Evolutionary conservation across 2,329 filamentous ascomycete genomes (phyloP), one percentile per base, ranked within the genome.

Genomic region (Fusarium poae): DNA sequence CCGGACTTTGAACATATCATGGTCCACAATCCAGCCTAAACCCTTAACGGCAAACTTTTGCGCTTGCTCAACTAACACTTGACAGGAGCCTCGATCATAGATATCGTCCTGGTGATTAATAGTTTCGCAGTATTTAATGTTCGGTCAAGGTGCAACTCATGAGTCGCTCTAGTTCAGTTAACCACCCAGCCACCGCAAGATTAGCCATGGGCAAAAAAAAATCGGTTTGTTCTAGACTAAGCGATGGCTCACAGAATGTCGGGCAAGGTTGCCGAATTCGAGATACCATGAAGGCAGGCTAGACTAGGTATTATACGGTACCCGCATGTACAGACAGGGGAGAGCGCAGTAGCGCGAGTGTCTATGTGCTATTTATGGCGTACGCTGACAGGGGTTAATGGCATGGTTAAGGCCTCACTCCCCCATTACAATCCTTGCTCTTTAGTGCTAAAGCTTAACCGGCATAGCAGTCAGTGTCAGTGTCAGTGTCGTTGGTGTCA

Each of bases 361-460:
- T 54, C 8, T n/a, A 43, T 15, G 62, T 69, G 62, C 68, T 71
- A 71, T 71, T 64, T 71, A 71, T 71, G 68, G 68, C 34, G 61
- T 43, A 63, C 63, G 45, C 34, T 15, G 35, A 25, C 62, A 68
- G 48, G 58, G 40, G 27, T 57, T 6, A 1, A 21, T 21, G 46
- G 21, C 62, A 53, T 46, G 60, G 62, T 48, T 51, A 35, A 40
- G 46, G 30, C 25, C 46, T 39, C 53, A 37, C 39, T 53, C 62
- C 46, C 44, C 46, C 44, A 46, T 37, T 42, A 43, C 51, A 20
- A 34, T 32, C 42, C 40, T 61, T 57, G 51, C 39, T 21, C 42
- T 39, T 55, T 70, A 73, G 70, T 70, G 51, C 56, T 30, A 56
- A 72, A 72, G 68, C 62, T 72, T 73, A 72, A 72, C 70, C 54